A percentile compares a stretch with the other conserved stretches of the same genome.
Conservation (phyloP, 768 basidiomycete species). For the Boletus sp. region DNA sequence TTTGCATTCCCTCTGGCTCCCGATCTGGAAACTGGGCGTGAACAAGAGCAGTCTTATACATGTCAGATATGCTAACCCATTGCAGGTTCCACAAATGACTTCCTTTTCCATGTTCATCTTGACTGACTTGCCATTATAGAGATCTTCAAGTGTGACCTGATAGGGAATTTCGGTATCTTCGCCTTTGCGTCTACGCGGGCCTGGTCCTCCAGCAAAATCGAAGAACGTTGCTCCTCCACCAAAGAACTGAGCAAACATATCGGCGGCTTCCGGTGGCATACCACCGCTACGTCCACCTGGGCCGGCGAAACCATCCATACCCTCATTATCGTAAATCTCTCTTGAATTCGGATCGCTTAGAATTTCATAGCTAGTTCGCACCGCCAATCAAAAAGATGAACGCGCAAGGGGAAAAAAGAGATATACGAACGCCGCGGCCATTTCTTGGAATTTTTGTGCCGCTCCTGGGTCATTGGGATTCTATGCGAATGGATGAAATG, state of each 20-base stretch:
- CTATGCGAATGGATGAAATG: constrained; percentile 34
- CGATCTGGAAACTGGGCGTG: constrained; percentile 44
- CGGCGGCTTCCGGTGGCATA: constrained; percentile 50
- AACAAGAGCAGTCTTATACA: neutral
- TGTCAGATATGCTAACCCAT: constrained; percentile 53
- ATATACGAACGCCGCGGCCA: constrained; percentile 74
- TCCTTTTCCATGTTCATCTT: constrained; percentile 89
- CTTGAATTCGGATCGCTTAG: constrained; percentile 67
- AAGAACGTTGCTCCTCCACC: constrained; percentile 56
- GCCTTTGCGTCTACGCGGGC: constrained; percentile 51
- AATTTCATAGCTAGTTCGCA: constrained; percentile 67
- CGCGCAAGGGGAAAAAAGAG: neutral
- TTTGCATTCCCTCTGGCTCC: constrained; percentile 85
- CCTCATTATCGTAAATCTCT: constrained; percentile 68
- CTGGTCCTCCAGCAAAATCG: constrained; percentile 56
- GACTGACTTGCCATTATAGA: constrained; percentile 87
- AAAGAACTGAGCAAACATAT: constrained; percentile 78
- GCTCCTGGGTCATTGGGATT: constrained; percentile 89
- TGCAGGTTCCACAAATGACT: constrained; percentile 71
- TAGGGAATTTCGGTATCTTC: constrained; percentile 76
- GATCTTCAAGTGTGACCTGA: constrained; percentile 85
- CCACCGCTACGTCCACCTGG: constrained; percentile 43
- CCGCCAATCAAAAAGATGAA: constrained; percentile 7
- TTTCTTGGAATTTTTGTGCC: constrained; percentile 80
- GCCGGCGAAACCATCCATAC: constrained; percentile 63